Evolutionary conservation across 192 early-diverging fungal species (phyloP).

Genomic region (Gonapodya sp.): DNA sequence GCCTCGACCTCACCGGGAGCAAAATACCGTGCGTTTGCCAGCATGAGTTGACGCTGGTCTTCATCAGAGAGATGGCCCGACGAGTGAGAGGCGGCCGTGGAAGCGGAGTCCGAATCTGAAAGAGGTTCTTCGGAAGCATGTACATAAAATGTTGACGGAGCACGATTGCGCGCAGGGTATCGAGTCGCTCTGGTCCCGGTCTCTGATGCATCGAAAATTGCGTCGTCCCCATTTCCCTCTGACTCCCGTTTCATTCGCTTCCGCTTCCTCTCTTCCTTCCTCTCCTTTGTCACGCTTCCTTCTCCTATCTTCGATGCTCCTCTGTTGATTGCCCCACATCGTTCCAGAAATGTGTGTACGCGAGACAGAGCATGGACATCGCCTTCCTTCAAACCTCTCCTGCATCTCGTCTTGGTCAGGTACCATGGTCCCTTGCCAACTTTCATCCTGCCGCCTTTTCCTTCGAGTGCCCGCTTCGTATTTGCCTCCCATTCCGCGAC

Average conservation of each 20-base stretch:
- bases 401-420: conserved; percentile 70
- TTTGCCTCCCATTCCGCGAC: neutral
- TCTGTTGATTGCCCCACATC: conserved; percentile 65
- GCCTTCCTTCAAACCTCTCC: conserved; percentile 61
- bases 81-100: neutral
- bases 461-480: neutral
- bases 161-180: neutral
- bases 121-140: neutral
- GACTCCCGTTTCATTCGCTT: neutral
- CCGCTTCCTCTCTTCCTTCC: neutral
- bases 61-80: neutral
- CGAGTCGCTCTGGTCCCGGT: no score
- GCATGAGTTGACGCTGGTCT: neutral
- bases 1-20: neutral
- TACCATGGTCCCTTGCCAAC: conserved; percentile 39
- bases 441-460: neutral
- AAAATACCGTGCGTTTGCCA: neutral
- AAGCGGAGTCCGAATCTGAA: neutral
- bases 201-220: no score
- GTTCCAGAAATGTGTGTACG: conserved; percentile 76
- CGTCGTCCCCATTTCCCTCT: neutral
- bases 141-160: neutral
- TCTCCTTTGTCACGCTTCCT: conserved; percentile 21
- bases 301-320: conserved; percentile 29
- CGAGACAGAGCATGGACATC: conserved; percentile 90